Conservation (phyloP, 306 rosid genomes). For the Abrus pulchellus region DNA sequence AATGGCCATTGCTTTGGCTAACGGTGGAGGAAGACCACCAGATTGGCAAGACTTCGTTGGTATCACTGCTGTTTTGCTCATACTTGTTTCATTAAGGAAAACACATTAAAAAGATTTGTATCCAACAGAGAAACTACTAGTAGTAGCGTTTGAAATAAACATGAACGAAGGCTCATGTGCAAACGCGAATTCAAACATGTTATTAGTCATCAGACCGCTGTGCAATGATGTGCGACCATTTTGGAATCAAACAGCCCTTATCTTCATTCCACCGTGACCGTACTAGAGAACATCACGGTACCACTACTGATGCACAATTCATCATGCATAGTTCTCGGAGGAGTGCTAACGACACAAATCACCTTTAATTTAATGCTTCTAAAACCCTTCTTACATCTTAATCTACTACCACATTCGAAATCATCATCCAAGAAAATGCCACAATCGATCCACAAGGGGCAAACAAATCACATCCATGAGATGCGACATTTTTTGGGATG, state of each 20-base stretch:
- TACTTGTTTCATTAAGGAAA: constrained; percentile 96
- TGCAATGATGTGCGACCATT: constrained; percentile 11
- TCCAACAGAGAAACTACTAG: too few species aligned
- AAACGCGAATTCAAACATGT: too few species aligned
- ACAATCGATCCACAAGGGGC: neutral
- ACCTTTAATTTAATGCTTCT: constrained; percentile 21
- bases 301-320: constrained; percentile 7
- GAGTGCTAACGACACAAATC: constrained; percentile 18
- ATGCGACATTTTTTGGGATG: neutral
- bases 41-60: constrained; percentile 99
- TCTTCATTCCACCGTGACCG: neutral
- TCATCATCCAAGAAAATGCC: constrained; percentile 24
- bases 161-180: too few species aligned
- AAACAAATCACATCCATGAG: constrained; percentile 3
- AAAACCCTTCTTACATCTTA: constrained; percentile 28
- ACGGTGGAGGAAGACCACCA: constrained; percentile 87
- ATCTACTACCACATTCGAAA: constrained; percentile 24
- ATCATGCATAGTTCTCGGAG: neutral
- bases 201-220: too few species aligned
- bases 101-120: constrained; percentile 36
- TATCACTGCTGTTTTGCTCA: constrained; percentile 72
- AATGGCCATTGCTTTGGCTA: constrained; percentile 96
- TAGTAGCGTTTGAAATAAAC: too few species aligned
- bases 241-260: constrained; percentile 22
- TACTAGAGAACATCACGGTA: neutral